phyloP scores from a whole-genome alignment of 257 asterid genomes.

The Datura wrightii region DNA sequence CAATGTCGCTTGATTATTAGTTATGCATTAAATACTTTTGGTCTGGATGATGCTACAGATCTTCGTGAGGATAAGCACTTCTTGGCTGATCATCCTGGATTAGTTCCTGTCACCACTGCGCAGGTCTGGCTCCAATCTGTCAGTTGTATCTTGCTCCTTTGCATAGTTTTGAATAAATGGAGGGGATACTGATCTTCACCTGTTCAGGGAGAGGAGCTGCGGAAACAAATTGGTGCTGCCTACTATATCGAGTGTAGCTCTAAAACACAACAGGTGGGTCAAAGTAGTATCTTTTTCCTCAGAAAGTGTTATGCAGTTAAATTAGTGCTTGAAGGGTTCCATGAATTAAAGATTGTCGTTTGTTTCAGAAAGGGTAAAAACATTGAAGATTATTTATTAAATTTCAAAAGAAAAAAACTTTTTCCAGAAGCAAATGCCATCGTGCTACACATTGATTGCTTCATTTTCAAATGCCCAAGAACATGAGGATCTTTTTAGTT shows the following conservation, averaged over 20 bases:
- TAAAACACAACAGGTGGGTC: slow-evolving; percentile 89
- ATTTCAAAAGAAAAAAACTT: neutral
- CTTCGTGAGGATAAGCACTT: slow-evolving; percentile 94
- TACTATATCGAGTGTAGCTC: slow-evolving; percentile 95
- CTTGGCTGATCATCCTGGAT: slow-evolving; percentile 94
- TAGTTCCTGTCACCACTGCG: slow-evolving; percentile 74
- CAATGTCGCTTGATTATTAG: slow-evolving; percentile 24
- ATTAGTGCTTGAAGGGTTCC: neutral
- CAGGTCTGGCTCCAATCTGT: slow-evolving; percentile 60
- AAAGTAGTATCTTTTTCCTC: neutral
- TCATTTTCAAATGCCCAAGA: slow-evolving; percentile 7
- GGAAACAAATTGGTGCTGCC: slow-evolving; percentile 84
- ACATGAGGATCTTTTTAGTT: neutral
- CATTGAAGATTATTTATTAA: neutral
- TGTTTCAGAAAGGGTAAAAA: neutral
- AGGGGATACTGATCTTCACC: slow-evolving; percentile 18
- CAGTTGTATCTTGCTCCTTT: slow-evolving; percentile 22
- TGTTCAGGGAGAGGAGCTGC: slow-evolving; percentile 94
- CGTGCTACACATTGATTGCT: neutral
- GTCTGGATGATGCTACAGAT: slow-evolving; percentile 50
- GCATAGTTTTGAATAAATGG: slow-evolving; percentile 24
- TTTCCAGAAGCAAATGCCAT: neutral
- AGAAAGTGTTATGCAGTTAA: neutral
- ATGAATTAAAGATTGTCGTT: neutral
- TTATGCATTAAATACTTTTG: neutral